A percentile compares a stretch with the other conserved stretches of the same genome.
Conservation (phyloP, 2,329 filamentous ascomycete genomes). For the Alternaria postmessia region DNA sequence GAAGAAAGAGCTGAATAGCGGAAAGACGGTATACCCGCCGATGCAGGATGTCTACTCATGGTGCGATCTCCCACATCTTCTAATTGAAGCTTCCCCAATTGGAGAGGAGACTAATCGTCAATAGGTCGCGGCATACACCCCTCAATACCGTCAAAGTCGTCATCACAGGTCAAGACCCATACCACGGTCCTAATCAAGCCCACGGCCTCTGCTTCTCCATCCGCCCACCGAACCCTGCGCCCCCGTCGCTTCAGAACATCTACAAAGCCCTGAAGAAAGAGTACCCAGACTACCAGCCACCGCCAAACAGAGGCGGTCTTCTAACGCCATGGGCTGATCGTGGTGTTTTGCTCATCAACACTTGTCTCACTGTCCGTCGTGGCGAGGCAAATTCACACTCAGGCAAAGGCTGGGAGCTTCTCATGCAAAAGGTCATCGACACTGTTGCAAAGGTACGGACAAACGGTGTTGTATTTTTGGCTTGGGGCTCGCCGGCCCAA, state of each 20-base stretch:
- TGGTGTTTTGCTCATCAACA: slow-evolving; percentile 92
- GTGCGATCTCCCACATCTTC: slow-evolving; percentile 59
- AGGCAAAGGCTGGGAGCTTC: slow-evolving; percentile 87
- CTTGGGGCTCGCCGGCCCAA: slow-evolving; percentile 88
- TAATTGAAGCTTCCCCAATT: background rate
- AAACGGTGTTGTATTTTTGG: slow-evolving; percentile 89
- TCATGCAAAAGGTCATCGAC: slow-evolving; percentile 93
- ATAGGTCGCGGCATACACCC: slow-evolving; percentile 91
- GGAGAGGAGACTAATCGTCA: slow-evolving; percentile 8
- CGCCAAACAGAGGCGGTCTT: slow-evolving; percentile 79
- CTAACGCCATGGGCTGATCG: slow-evolving; percentile 93
- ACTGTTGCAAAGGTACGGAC: slow-evolving; percentile 79
- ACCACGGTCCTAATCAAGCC: slow-evolving; percentile 94
- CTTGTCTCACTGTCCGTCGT: slow-evolving; percentile 90
- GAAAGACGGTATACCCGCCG: slow-evolving; percentile 86
- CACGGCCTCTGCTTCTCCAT: slow-evolving; percentile 97
- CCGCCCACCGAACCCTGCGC: slow-evolving; percentile 84
- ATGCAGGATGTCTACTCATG: slow-evolving; percentile 92
- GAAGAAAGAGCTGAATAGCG: slow-evolving; percentile 74
- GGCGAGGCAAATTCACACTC: slow-evolving; percentile 88
- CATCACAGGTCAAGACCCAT: slow-evolving; percentile 94
- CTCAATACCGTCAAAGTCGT: slow-evolving; percentile 89
- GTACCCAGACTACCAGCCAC: slow-evolving; percentile 80
- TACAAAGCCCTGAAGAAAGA: slow-evolving; percentile 88
- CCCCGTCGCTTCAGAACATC: slow-evolving; percentile 92